Base-by-base conservation (phyloP, 345 rosid genomes). In the Fremontodendron californicum region DNA sequence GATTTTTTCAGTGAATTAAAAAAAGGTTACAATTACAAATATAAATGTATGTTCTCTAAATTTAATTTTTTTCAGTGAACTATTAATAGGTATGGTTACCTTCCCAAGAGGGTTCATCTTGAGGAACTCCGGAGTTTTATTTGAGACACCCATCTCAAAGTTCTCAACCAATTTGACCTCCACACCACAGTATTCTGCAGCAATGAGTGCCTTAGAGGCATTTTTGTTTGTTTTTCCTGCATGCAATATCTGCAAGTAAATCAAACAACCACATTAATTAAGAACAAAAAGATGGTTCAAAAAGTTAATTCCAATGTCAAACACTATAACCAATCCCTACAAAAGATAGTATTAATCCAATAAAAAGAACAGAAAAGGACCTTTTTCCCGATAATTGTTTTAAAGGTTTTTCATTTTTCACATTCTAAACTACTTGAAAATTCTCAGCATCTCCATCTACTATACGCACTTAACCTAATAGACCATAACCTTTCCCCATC, bases 61-160 rank as follows among this genome's bases (percentile, higher is more conserved):
- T 63, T 2, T 40, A 3, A 65, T 9, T 5, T n/a, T n/a, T n/a
- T n/a, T n/a, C n/a, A n/a, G n/a, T n/a, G n/a, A n/a, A n/a, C n/a
- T 16, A n/a, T 37, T 9, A 15, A 42, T 29, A 5, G 6, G n/a
- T 39, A 71, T 21, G 58, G 18, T n/a, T 23, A 96, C 98, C 98
- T 96, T 93, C 61, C 99, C 98, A 52, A 93, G 84, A 46, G 99
- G 99, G 65, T 96, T 96, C 99, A 91, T 87, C 90, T 92, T 92
- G 33, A 93, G 85, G 71, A 90, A 96, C 79, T 90, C 97, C 0
- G 97, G 97, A 51, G 95, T 79, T 77, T 93, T 96, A 86, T 93
- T 96, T 0, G 97, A 71, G 23, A 91, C 97, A 5, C 97, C 96
- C 95, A 92, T 90, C 90, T 92, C 90, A 80, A 96, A 96, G 16